Evolutionary conservation across 176 grass and related monocot genomes (phyloP).

Genomic region (Cymbopogon citratus): DNA sequence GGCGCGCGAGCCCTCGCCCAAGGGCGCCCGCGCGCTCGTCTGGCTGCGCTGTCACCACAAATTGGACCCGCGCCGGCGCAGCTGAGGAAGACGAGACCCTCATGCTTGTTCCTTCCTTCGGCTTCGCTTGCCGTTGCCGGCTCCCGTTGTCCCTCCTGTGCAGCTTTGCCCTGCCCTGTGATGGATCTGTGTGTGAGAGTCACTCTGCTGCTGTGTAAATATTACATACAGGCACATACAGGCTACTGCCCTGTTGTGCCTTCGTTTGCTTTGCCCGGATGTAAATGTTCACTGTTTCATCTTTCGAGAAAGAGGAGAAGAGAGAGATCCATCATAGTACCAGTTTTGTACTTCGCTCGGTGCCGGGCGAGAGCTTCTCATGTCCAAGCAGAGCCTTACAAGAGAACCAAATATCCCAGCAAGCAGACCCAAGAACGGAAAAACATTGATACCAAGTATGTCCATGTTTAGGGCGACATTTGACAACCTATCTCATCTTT

Average conservation of each 20-base stretch:
- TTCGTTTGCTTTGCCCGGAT: not conserved
- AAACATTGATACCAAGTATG: not conserved
- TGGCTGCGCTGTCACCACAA: slow-evolving; percentile 13
- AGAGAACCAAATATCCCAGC: not conserved
- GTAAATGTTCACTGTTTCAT: slow-evolving; percentile 38
- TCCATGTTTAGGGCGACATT: not conserved
- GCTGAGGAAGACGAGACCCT: not conserved
- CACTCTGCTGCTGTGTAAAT: not conserved
- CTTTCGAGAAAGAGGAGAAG: not conserved
- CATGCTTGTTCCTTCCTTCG: not conserved
- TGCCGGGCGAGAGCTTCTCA: not conserved
- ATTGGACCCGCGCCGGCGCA: slow-evolving; percentile 10
- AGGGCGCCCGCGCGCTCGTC: slow-evolving; percentile 18
- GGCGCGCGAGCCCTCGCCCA: slow-evolving; percentile 13
- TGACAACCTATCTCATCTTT: not conserved
- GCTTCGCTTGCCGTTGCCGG: too few relatives aligned
- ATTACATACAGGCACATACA: not conserved
- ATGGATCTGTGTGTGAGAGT: not conserved
- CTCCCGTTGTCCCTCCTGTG: not conserved
- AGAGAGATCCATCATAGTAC: not conserved
- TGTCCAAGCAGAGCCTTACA: not conserved
- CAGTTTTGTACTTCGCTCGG: not conserved
- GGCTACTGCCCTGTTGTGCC: not conserved
- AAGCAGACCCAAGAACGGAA: not conserved
- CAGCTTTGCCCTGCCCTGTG: not conserved